Conservation (phyloP, 202 grass and related monocot genomes). For the Panicum hallii region DNA sequence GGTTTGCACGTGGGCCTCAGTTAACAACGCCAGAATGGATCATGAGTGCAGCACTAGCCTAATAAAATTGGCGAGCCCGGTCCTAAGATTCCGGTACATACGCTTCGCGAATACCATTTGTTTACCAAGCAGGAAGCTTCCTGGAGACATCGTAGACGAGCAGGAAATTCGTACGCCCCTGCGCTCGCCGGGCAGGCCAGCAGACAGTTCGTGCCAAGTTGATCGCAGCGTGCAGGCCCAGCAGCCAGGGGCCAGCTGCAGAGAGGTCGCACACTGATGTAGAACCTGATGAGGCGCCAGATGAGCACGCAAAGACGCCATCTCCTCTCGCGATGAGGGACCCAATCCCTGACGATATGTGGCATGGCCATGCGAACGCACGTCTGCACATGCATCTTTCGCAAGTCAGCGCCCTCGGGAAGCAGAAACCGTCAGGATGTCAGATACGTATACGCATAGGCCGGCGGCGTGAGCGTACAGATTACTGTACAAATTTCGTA, state of each 20-base stretch:
- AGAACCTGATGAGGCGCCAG: conserved; percentile 33
- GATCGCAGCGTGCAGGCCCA: conserved; percentile 7
- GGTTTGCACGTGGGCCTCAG: conserved; percentile 55
- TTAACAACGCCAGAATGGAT: conserved; percentile 31
- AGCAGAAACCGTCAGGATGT: conserved; percentile 31
- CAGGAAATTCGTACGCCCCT: not conserved
- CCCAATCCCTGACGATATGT: not conserved
- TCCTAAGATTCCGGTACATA: conserved; percentile 58
- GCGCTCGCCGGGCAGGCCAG: conserved; percentile 27
- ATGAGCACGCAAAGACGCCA: conserved; percentile 14
- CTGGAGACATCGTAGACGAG: conserved; percentile 25
- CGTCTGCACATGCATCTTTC: conserved; percentile 28
- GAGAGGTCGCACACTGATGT: not conserved
- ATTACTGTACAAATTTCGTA: conserved; percentile 7
- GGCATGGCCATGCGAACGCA: conserved; percentile 38
- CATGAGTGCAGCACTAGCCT: conserved; percentile 22
- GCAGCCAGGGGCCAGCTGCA: not conserved
- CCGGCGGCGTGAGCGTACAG: not conserved
- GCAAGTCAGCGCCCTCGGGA: conserved; percentile 56
- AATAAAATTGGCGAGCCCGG: conserved; percentile 43
- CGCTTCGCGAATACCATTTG: conserved; percentile 35
- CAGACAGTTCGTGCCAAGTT: conserved; percentile 51
- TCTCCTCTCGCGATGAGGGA: not conserved
- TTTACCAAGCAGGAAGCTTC: conserved; percentile 54
- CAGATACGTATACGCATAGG: conserved; percentile 26